Evolutionary conservation across 345 rosid genomes (phyloP).

Genomic region (Mangifera indica): DNA sequence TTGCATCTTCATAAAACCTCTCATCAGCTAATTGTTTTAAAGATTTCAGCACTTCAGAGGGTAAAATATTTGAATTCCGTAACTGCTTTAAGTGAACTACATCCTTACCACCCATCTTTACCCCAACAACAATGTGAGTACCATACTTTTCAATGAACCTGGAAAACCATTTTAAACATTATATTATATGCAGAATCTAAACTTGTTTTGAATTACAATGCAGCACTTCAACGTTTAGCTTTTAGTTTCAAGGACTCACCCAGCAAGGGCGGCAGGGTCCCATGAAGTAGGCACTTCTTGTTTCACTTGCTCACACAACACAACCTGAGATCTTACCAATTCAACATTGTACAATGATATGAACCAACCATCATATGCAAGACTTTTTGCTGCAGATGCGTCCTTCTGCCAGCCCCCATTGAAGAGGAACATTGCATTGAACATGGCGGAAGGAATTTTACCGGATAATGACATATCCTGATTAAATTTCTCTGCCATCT

Average conservation of each 20-base stretch:
- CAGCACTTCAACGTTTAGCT: neutral
- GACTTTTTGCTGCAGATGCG: conserved; percentile 53
- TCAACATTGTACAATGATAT: conserved; percentile 81
- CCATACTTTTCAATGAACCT: conserved; percentile 90
- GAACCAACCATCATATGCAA: conserved; percentile 94
- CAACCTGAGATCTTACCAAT: conserved; percentile 61
- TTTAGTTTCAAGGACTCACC: conserved; percentile 45
- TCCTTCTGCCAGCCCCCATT: conserved; percentile 80
- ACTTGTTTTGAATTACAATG: conserved; percentile 6
- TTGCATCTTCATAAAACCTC: conserved; percentile 48
- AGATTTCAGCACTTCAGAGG: conserved; percentile 59
- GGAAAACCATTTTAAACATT: conserved; percentile 11
- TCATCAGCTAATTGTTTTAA: conserved; percentile 64
- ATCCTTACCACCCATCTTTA: conserved; percentile 86
- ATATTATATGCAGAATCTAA: neutral
- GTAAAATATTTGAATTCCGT: conserved; percentile 54
- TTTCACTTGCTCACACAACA: conserved; percentile 62
- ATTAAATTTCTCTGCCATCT: conserved; percentile 97
- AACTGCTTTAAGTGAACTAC: conserved; percentile 69
- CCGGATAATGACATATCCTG: conserved; percentile 68
- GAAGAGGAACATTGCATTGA: conserved; percentile 77
- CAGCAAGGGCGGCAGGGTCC: conserved; percentile 88
- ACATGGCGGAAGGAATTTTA: conserved; percentile 82
- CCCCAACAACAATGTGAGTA: conserved; percentile 77
- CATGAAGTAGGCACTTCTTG: conserved; percentile 81